Percentiles rank a stretch among this genome's conserved stretches.
phyloP scores from a whole-genome alignment of 257 asterid species.

The Scutellaria galericulata region DNA sequence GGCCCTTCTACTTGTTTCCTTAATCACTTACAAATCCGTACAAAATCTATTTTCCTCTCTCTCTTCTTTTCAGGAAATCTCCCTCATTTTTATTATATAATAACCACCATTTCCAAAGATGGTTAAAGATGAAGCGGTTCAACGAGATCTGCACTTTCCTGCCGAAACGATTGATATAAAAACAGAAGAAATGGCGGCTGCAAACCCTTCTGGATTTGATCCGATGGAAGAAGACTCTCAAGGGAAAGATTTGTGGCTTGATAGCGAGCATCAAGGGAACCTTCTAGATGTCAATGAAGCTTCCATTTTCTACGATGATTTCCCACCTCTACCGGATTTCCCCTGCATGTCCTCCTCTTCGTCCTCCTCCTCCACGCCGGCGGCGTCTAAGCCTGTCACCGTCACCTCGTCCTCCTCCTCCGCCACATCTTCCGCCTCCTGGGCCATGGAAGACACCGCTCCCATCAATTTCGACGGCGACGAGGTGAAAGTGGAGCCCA shows the following conservation, averaged over 20 bases:
- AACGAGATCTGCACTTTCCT: slow-evolving; percentile 34
- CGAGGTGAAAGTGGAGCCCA: slow-evolving; percentile 33
- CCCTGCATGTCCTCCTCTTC: slow-evolving; percentile 97
- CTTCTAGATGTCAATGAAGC: slow-evolving; percentile 52
- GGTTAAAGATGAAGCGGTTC: slow-evolving; percentile 28
- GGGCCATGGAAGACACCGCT: slow-evolving; percentile 38
- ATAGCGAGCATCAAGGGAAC: slow-evolving; percentile 30
- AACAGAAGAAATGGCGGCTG: background rate
- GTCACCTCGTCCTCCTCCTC: slow-evolving; percentile 53
- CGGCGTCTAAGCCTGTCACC: slow-evolving; percentile 32
- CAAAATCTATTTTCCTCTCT: slow-evolving; percentile 4
- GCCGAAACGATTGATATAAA: background rate
- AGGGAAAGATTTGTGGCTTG: slow-evolving; percentile 58
- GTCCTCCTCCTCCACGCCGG: slow-evolving; percentile 68
- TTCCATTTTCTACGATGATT: slow-evolving; percentile 60
- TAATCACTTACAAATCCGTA: slow-evolving; percentile 58
- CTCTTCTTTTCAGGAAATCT: background rate
- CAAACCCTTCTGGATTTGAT: slow-evolving; percentile 29
- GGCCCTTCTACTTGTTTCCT: slow-evolving; percentile 61
- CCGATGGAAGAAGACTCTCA: slow-evolving; percentile 43
- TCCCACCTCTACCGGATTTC: slow-evolving; percentile 75
- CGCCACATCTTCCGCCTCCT: slow-evolving; percentile 46
- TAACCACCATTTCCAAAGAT: too few species aligned
- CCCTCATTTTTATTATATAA: background rate
- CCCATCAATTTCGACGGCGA: too few species aligned